Conservation (phyloP, 495 filamentous ascomycete genomes). For the Hypoxylon lienhwacheense region DNA sequence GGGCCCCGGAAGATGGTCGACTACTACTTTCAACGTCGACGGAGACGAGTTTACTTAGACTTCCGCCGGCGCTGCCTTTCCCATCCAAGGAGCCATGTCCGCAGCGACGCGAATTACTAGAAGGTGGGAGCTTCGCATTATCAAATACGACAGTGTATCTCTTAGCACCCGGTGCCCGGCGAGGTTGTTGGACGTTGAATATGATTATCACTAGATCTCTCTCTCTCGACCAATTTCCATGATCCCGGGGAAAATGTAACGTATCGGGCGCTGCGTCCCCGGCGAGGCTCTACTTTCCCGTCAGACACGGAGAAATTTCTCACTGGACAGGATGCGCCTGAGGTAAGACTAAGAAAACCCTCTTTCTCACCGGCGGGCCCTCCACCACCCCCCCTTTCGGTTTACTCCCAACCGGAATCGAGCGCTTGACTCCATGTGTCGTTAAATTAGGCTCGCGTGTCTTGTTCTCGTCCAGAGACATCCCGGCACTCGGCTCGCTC, state of each 20-base stretch:
- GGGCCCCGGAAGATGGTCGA: no score
- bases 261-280: conserved; percentile 2
- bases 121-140: conserved; percentile 1
- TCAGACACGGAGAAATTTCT: conserved; percentile 13
- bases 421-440: conserved; percentile 12
- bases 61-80: conserved; percentile 12
- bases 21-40: conserved; percentile 8
- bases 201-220: conserved; percentile 9
- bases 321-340: conserved; percentile 11
- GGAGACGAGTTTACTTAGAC: background rate
- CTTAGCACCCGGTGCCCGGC: conserved; percentile 5
- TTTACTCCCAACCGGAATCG: conserved; percentile 13
- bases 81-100: conserved; percentile 20
- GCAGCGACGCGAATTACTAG: conserved; percentile 18
- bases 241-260: background rate
- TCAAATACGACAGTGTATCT: conserved; percentile 3
- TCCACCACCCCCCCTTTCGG: background rate
- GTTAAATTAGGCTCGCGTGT: conserved; percentile 35
- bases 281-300: background rate
- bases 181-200: conserved; percentile 11
- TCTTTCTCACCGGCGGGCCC: no score
- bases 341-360: conserved; percentile 7
- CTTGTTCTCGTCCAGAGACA: conserved; percentile 25
- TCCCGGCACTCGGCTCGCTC: conserved; percentile 31
- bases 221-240: background rate